Percentiles rank a stretch among this genome's conserved stretches.
Conservation (phyloP, 257 asterid species). For the Lithospermum erythrorhizon region DNA sequence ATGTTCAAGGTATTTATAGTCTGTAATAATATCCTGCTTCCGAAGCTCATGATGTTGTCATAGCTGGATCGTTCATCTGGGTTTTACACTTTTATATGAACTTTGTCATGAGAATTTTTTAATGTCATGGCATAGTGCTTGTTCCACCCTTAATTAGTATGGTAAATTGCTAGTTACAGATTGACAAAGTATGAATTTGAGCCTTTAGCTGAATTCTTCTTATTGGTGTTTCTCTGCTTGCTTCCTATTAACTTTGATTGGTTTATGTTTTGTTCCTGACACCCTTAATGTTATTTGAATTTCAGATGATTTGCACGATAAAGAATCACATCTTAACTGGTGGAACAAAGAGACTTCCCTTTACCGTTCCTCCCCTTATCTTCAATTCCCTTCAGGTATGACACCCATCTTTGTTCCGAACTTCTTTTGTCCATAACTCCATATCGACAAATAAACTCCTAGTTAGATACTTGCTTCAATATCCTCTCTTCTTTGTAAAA, state of each 20-base stretch:
- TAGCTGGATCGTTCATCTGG: not conserved
- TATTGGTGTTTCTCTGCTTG: not conserved
- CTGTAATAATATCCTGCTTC: slow-evolving; percentile 8
- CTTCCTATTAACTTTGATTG: no score
- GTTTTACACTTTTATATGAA: not conserved
- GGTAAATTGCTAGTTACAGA: not conserved
- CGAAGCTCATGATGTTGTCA: not conserved
- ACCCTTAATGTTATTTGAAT: slow-evolving; percentile 11
- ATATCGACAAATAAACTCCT: not conserved
- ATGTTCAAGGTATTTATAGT: slow-evolving; percentile 60
- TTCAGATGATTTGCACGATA: slow-evolving; percentile 59
- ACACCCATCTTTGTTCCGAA: not conserved
- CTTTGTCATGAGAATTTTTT: not conserved
- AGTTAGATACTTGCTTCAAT: not conserved
- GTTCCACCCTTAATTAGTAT: no score
- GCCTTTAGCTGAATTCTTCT: not conserved
- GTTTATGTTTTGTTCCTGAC: not conserved
- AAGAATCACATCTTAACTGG: slow-evolving; percentile 85
- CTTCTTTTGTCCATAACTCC: not conserved
- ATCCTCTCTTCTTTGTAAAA: not conserved
- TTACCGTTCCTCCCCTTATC: slow-evolving; percentile 83
- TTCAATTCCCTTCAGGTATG: slow-evolving; percentile 76
- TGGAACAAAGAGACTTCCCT: slow-evolving; percentile 84
- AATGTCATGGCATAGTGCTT: not conserved
- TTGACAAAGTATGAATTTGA: not conserved